These are phyloP conservation scores for barley (Hordeum vulgare) DNA, from an alignment of 176 grass and related monocot genomes.

Conservation along the genomic window DNA sequence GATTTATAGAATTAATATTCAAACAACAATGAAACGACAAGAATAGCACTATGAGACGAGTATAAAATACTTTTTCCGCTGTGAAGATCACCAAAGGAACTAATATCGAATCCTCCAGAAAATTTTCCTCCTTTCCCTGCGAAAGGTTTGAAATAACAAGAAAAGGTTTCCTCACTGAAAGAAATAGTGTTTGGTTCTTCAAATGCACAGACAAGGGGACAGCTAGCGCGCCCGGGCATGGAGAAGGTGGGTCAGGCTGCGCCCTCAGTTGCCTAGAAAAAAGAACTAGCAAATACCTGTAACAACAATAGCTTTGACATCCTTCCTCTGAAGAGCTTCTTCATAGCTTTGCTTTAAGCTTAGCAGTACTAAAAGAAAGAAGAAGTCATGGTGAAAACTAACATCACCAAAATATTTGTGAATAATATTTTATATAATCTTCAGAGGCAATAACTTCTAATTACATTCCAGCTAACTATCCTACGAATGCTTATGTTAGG, in stretches of 20 bases:
- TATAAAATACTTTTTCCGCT: conserved; percentile 47
- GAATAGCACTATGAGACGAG: not conserved
- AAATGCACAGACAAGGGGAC: not conserved
- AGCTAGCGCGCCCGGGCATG: not conserved
- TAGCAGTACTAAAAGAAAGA: conserved; percentile 43
- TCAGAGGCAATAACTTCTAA: not conserved
- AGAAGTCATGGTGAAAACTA: conserved; percentile 6
- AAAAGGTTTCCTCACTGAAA: not conserved
- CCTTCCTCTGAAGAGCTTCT: conserved; percentile 60
- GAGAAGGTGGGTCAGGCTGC: not conserved
- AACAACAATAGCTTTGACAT: conserved; percentile 94
- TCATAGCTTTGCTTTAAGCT: conserved; percentile 73
- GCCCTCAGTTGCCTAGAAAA: conserved; percentile 3
- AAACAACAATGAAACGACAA: not conserved
- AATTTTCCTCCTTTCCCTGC: conserved; percentile 73
- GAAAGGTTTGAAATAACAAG: conserved; percentile 16
- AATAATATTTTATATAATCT: not conserved
- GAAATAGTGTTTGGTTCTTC: not conserved
- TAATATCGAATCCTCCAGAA: conserved; percentile 91
- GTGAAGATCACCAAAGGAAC: conserved; percentile 58
- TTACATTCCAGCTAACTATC: not conserved
- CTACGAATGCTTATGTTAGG: not conserved
- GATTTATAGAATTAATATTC: not conserved
- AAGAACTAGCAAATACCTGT: conserved; percentile 43
- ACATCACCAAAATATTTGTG: not conserved